Conservation (phyloP, 2,329 filamentous ascomycete species). For the Aureobasidium pullulans region DNA sequence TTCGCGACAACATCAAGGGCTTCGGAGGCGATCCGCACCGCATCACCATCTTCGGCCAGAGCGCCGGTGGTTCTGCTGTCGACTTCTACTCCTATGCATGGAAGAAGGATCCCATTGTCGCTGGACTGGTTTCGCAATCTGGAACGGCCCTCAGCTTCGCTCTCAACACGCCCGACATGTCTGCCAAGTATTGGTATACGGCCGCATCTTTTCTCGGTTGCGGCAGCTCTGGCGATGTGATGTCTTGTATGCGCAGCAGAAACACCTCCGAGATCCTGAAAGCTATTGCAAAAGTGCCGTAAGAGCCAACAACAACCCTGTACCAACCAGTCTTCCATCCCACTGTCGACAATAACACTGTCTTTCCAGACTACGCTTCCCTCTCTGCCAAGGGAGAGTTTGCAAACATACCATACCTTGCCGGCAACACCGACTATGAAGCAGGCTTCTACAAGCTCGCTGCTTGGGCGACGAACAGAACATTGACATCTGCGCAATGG, state of each 20-base stretch:
- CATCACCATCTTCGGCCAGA: conserved; percentile 35
- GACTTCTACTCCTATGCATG: conserved; percentile 27
- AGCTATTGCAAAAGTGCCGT: conserved; percentile 17
- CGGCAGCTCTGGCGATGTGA: conserved; percentile 22
- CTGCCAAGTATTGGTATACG: conserved; percentile 37
- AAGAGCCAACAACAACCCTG: conserved; percentile 17
- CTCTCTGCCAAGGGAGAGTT: conserved; percentile 26
- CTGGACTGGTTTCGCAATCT: conserved; percentile 32
- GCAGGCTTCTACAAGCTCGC: conserved; percentile 42
- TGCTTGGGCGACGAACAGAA: conserved; percentile 30
- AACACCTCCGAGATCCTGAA: conserved; percentile 16
- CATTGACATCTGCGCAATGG: conserved; percentile 32
- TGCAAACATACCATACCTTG: conserved; percentile 34
- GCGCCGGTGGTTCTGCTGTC: conserved; percentile 18
- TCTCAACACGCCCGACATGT: conserved; percentile 29
- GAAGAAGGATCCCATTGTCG: conserved; percentile 30
- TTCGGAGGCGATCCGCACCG: conserved; percentile 30
- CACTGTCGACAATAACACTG: conserved; percentile 20
- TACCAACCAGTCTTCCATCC: conserved; percentile 27
- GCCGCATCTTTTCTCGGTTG: conserved; percentile 36
- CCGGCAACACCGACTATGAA: conserved; percentile 41
- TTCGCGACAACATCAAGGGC: conserved; percentile 28
- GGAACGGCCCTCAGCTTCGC: conserved; percentile 39
- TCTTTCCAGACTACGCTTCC: conserved; percentile 23
- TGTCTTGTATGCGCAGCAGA: conserved; percentile 19